These are phyloP conservation scores for Mycena belliarum DNA, from an alignment of 768 basidiomycete species.

Conservation along the genomic window DNA sequence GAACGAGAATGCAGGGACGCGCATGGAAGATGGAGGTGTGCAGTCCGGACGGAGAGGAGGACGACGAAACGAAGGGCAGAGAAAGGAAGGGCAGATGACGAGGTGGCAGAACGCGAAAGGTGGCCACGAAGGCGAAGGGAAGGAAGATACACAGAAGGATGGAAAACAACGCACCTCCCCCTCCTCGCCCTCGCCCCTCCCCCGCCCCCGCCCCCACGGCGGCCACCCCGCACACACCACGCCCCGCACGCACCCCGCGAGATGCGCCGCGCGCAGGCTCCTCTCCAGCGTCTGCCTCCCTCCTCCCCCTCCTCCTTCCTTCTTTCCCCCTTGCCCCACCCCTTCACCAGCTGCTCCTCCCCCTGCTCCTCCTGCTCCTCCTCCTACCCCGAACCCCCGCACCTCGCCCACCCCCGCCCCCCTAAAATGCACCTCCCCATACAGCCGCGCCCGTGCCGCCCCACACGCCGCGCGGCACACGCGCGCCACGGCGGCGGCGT, in stretches of 20 bases:
- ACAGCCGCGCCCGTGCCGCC: conserved; percentile 6
- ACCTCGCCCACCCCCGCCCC: not conserved
- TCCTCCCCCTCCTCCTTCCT: not conserved
- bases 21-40: too few relatives aligned
- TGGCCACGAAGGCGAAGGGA: too few relatives aligned
- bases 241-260: conserved; percentile 11
- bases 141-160: too few relatives aligned
- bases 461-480: conserved; percentile 1
- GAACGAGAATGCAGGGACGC: too few relatives aligned
- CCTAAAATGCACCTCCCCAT: conserved; percentile 2
- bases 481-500: not conserved
- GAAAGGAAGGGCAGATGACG: too few relatives aligned
- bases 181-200: not conserved
- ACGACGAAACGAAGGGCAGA: too few relatives aligned
- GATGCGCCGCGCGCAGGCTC: not conserved
- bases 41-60: too few relatives aligned
- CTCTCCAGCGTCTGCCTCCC: not conserved
- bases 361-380: too few relatives aligned
- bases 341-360: too few relatives aligned
- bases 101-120: too few relatives aligned
- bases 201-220: conserved; percentile 2
- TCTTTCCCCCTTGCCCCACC: too few relatives aligned
- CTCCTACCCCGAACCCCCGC: too few relatives aligned
- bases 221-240: conserved; percentile 19
- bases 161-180: not conserved